Evolutionary conservation across 129 eudicot species (phyloP).

Genomic region (Dittrichia graveolens): DNA sequence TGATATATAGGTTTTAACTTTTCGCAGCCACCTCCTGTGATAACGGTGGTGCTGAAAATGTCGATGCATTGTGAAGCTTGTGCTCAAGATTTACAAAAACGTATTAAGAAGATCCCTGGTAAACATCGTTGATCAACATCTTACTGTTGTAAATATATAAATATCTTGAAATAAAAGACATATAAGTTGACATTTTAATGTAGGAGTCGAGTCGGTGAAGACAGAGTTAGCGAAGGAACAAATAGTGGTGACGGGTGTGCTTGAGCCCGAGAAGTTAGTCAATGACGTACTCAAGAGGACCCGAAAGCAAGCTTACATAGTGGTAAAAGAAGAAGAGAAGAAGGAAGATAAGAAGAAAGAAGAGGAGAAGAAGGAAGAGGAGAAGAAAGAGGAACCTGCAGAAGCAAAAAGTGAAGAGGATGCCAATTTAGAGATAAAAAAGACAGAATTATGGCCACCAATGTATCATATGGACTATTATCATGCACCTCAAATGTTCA

Average conservation of each 20-base stretch:
- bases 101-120: constrained; percentile 72
- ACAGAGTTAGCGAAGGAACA: constrained; percentile 61
- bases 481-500: constrained; percentile 73
- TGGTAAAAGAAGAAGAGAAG: constrained; percentile 49
- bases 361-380: constrained; percentile 43
- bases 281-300: constrained; percentile 65
- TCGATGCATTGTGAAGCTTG: constrained; percentile 97
- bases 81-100: constrained; percentile 64
- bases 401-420: constrained; percentile 48
- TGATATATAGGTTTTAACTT: constrained; percentile 13
- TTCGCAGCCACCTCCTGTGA: constrained; percentile 63
- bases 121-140: not conserved
- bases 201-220: constrained; percentile 76
- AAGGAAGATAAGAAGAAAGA: constrained; percentile 46
- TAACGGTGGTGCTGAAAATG: constrained; percentile 65
- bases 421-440: constrained; percentile 44
- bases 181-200: not conserved
- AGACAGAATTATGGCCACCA: constrained; percentile 58
- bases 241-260: constrained; percentile 65
- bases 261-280: constrained; percentile 64
- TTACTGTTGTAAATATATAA: not conserved
- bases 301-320: constrained; percentile 62
- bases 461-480: constrained; percentile 59
- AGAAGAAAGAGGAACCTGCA: constrained; percentile 31
- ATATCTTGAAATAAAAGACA: too few relatives aligned